Base-by-base conservation (phyloP, 2,329 filamentous ascomycete genomes). In the Hortaea sp. region DNA sequence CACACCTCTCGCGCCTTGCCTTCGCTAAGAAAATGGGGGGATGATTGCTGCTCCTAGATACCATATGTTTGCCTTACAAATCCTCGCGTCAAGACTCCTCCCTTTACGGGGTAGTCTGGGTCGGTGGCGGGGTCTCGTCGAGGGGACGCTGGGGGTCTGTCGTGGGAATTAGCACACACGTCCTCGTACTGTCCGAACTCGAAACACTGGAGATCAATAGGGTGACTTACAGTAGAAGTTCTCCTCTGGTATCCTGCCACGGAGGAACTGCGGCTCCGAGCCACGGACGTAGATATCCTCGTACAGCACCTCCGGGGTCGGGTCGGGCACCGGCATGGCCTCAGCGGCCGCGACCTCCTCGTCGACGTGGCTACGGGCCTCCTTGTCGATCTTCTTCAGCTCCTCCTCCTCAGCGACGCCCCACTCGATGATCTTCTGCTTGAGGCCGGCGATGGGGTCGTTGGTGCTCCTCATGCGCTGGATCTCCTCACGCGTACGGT, bases 381-480 rank as follows among this genome's bases (percentile, higher is more conserved):
- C 81, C 81, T 95, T 97, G 77, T 98, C 92, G 58, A 98, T 82
- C 56, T 69, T 68, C 85, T 98, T 98, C 68, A 98, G 83, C 73
- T 97, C 90, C 37, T 95, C 89, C 77, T 98, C 92, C 51, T 77
- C 81, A 58, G 82, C 82, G 57, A 98, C 84, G 50, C 80, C 80
- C 92, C 92, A 98, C 72, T 98, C 92, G 49, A 98, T 74, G 57
- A 98, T 84, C 78, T 95, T 95, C 76, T 92, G 85, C 82, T 97
- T 97, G 60, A 98, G 81, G 50, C 92, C 92, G 62, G 89, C 88
- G 65, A 98, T 98, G 58, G 92, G 88, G 74, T 98, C 92, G 73
- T 97, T 87, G 73, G 92, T 98, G 61, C 85, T 94, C 64, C 92
- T 87, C 92, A 98, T 98, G 70, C 90, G 89, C 78, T 95, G 90